Evolutionary conservation across 257 asterid genomes (phyloP), one percentile per base, ranked within the genome.

Genomic region (Solanum rostratum): DNA sequence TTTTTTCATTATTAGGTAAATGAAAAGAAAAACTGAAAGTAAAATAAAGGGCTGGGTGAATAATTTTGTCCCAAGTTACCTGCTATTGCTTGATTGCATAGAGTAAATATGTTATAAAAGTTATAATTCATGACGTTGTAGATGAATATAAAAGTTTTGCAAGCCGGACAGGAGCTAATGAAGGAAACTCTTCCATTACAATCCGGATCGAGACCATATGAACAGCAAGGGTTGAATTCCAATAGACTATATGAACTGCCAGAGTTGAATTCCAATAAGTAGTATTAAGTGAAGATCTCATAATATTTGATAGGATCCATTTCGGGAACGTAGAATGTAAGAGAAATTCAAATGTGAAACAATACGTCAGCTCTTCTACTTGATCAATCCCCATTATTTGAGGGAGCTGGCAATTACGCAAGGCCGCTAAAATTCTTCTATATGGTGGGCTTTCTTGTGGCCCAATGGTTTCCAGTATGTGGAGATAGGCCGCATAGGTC

Each of bases 281-380:
- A 5, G 39, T 33, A 33, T 33, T 4, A 33, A 33, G 39, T 96
- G 91, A 94, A 94, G 94, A 93, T 96, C 89, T 96, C 99, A 82
- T 94, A 94, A n/a, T n/a, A n/a, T n/a, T n/a, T n/a, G n/a, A n/a
- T n/a, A n/a, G n/a, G n/a, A n/a, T n/a, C n/a, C n/a, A n/a, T n/a
- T n/a, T n/a, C n/a, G n/a, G n/a, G n/a, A n/a, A n/a, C n/a, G n/a
- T n/a, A n/a, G n/a, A n/a, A n/a, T n/a, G n/a, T n/a, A n/a, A n/a
- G n/a, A n/a, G n/a, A n/a, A n/a, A n/a, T n/a, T n/a, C n/a, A n/a
- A n/a, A n/a, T n/a, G n/a, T n/a, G n/a, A n/a, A n/a, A n/a, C n/a
- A n/a, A n/a, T n/a, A n/a, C n/a, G n/a, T n/a, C n/a, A n/a, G n/a
- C n/a, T n/a, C n/a, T n/a, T n/a, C n/a, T n/a, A n/a, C n/a, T n/a